Conservation (phyloP, 208 protist species). For the Crithidia brevicula region DNA sequence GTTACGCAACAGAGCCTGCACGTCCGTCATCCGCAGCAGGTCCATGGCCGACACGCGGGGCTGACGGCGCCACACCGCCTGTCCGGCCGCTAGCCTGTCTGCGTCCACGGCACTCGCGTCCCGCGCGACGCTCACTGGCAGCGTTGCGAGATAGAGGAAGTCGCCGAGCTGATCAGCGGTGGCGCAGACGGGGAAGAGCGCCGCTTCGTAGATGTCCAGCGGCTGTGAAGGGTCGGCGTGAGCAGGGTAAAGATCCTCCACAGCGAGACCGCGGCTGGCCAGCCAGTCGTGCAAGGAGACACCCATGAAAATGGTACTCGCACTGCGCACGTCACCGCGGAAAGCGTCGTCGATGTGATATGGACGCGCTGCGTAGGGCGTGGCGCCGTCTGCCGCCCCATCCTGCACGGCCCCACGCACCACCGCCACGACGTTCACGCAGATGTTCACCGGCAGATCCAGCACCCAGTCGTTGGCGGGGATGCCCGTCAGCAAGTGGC, state of each 20-base stretch:
- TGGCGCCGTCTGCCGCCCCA: background rate
- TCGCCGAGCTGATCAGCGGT: conserved; percentile 34
- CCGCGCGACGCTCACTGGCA: conserved; percentile 5
- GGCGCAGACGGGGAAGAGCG: conserved; percentile 43
- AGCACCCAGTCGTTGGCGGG: conserved; percentile 49
- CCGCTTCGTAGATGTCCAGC: conserved; percentile 39
- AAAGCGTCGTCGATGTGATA: conserved; percentile 54
- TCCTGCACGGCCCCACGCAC: background rate
- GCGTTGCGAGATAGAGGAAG: conserved; percentile 32
- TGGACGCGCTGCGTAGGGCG: conserved; percentile 33
- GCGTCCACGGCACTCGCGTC: conserved; percentile 14
- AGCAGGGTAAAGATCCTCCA: conserved; percentile 27
- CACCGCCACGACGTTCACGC: conserved; percentile 44
- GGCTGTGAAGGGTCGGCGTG: background rate
- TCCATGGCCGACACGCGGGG: conserved; percentile 47
- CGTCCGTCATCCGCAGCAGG: conserved; percentile 38
- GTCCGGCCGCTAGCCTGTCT: conserved; percentile 15
- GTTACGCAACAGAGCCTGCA: conserved; percentile 24
- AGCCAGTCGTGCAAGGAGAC: conserved; percentile 39
- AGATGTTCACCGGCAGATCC: conserved; percentile 31
- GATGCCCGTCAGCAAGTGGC: conserved; percentile 51
- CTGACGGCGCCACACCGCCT: conserved; percentile 34
- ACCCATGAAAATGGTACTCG: conserved; percentile 41
- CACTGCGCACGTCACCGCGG: conserved; percentile 26
- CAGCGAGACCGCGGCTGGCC: conserved; percentile 14